phyloP scores from a whole-genome alignment of 805 yeast species.

The Yamadazyma laniorum region DNA sequence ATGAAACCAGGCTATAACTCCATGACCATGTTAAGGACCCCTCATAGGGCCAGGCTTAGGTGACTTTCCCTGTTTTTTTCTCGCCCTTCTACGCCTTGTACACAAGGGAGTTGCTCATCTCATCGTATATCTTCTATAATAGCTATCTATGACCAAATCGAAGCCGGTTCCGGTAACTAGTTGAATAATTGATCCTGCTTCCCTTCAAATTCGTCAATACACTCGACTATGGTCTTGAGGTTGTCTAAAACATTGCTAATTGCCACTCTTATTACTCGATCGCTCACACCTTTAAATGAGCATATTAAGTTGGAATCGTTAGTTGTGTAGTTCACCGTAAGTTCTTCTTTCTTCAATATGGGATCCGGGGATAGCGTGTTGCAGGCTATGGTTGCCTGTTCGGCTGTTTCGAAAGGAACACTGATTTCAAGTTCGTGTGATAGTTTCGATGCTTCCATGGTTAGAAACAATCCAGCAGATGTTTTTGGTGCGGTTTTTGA shows the following conservation, averaged over 20 bases:
- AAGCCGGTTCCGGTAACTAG: not conserved
- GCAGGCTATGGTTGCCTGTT: conserved; percentile 64
- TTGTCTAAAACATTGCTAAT: conserved; percentile 79
- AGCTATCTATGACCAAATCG: too few species aligned
- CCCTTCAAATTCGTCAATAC: conserved; percentile 68
- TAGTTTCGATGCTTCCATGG: not conserved
- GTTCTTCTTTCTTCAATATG: conserved; percentile 67
- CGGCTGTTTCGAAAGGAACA: conserved; percentile 60
- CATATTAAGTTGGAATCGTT: conserved; percentile 41
- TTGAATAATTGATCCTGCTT: conserved; percentile 21
- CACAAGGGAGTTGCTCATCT: too few species aligned
- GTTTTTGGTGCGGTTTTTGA: too few species aligned
- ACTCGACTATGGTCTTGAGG: conserved; percentile 72
- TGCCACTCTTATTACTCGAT: conserved; percentile 78
- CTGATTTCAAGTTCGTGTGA: conserved; percentile 30
- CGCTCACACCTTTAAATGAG: conserved; percentile 60
- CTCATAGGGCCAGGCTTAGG: too few species aligned
- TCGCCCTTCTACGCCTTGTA: too few species aligned
- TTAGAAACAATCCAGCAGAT: too few species aligned
- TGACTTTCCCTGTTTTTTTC: too few species aligned
- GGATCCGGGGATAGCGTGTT: conserved; percentile 75
- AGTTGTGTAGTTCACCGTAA: conserved; percentile 45
- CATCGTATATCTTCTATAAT: too few species aligned
- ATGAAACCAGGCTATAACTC: too few species aligned
- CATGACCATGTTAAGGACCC: too few species aligned